A percentile compares a stretch with the other conserved stretches of the same genome.
These are phyloP conservation scores for Penicillium malachiteum DNA, from an alignment of 495 filamentous ascomycete genomes.

Conservation along the genomic window DNA sequence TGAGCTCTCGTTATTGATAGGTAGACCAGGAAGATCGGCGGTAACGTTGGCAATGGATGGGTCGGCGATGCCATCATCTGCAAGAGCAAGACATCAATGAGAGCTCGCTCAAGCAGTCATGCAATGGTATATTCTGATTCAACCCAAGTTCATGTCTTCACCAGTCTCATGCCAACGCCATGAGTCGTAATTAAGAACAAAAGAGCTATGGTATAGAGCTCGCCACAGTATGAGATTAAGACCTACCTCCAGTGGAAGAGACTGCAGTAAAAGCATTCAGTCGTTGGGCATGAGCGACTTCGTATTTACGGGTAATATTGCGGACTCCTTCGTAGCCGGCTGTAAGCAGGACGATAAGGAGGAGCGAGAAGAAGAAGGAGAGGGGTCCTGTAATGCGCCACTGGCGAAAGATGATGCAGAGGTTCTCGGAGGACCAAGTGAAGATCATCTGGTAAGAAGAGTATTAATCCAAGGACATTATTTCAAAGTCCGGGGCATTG, in stretches of 20 bases:
- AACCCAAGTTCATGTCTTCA: not conserved
- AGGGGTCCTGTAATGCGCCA: conserved; percentile 79
- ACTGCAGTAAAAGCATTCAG: conserved; percentile 43
- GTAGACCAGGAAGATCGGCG: conserved; percentile 11
- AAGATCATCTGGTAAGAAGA: conserved; percentile 78
- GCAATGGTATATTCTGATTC: not conserved
- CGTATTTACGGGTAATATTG: conserved; percentile 72
- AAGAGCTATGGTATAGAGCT: not conserved
- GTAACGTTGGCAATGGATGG: conserved; percentile 28
- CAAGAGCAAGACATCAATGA: conserved; percentile 38
- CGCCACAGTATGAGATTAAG: conserved; percentile 26
- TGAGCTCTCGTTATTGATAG: conserved; percentile 59
- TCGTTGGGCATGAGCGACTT: conserved; percentile 54
- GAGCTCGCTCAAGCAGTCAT: conserved; percentile 21
- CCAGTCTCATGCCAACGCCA: conserved; percentile 9
- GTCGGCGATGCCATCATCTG: conserved; percentile 49
- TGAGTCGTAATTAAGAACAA: not conserved
- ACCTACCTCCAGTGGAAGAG: conserved; percentile 49
- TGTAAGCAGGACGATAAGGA: conserved; percentile 75
- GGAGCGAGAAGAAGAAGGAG: conserved; percentile 74
- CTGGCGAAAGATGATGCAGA: conserved; percentile 91
- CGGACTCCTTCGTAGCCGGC: conserved; percentile 91
- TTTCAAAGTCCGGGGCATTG: not conserved
- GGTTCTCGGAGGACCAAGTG: conserved; percentile 86
- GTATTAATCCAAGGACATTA: not conserved